Conservation (phyloP, 2,329 filamentous ascomycete species). For the Hawksworthiomyces lignivorus region DNA sequence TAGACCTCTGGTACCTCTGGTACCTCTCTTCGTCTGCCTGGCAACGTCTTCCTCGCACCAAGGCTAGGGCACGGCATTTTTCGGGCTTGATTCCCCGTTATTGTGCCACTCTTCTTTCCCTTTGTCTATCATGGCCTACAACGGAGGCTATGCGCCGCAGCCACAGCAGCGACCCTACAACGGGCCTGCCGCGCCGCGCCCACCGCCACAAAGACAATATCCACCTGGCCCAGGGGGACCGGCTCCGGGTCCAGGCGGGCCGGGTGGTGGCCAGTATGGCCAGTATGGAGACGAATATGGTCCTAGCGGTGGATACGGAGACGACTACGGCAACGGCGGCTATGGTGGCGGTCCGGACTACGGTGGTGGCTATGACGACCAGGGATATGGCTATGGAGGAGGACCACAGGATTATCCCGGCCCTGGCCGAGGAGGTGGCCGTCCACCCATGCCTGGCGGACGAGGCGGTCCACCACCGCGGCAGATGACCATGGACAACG, state of each 20-base stretch:
- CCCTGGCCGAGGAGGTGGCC: constrained; percentile 31
- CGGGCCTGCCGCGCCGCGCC: constrained; percentile 35
- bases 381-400: constrained; percentile 36
- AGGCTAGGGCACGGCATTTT: too few relatives aligned
- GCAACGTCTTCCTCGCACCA: too few relatives aligned
- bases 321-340: constrained; percentile 27
- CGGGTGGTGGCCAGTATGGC: constrained; percentile 7
- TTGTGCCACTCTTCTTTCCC: background rate
- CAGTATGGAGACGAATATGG: constrained; percentile 36
- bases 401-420: constrained; percentile 41
- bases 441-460: constrained; percentile 34
- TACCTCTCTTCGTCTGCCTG: too few relatives aligned
- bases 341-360: constrained; percentile 22
- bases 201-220: constrained; percentile 30
- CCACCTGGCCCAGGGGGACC: constrained; percentile 22
- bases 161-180: constrained; percentile 39
- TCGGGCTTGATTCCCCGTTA: too few relatives aligned
- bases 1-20: too few relatives aligned
- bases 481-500: constrained; percentile 25
- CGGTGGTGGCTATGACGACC: constrained; percentile 32
- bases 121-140: constrained; percentile 39
- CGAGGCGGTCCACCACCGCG: constrained; percentile 39
- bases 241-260: constrained; percentile 22
- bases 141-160: constrained; percentile 34
- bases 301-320: constrained; percentile 28